A percentile compares a stretch with the other conserved stretches of the same genome.
phyloP scores from a whole-genome alignment of 257 asterid species.

The Solanum paucissectum region DNA sequence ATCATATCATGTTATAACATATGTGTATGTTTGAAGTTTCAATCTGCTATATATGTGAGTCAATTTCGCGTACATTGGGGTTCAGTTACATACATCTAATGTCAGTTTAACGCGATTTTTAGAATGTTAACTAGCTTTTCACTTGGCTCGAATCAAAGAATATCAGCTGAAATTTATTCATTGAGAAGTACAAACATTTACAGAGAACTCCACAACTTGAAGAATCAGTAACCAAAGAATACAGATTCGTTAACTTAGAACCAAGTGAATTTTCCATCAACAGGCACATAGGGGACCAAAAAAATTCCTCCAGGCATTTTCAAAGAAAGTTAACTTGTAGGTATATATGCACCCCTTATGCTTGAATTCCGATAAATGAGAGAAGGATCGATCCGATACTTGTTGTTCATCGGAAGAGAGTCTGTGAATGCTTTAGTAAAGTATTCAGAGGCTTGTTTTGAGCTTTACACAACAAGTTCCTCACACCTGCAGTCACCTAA shows the following conservation, averaged over 20 bases:
- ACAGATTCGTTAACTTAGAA: not conserved
- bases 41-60: not conserved
- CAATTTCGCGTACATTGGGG: not conserved
- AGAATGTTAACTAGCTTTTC: not conserved
- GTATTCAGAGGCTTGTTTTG: constrained; percentile 37
- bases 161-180: not conserved
- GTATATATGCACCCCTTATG: not conserved
- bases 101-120: not conserved
- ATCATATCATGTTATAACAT: too few species aligned
- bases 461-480: constrained; percentile 30
- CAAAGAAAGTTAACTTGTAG: not conserved
- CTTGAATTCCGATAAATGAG: not conserved
- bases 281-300: not conserved
- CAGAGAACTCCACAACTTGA: not conserved
- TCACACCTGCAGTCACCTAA: constrained; percentile 47
- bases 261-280: not conserved
- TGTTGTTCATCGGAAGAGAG: constrained; percentile 31
- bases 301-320: not conserved
- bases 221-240: not conserved
- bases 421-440: constrained; percentile 45
- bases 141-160: not conserved
- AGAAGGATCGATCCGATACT: not conserved
- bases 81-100: not conserved
- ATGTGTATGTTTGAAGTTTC: not conserved
- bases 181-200: not conserved